Conservation (phyloP, 495 filamentous ascomycete species). For the Lichenothelia convexa region DNA sequence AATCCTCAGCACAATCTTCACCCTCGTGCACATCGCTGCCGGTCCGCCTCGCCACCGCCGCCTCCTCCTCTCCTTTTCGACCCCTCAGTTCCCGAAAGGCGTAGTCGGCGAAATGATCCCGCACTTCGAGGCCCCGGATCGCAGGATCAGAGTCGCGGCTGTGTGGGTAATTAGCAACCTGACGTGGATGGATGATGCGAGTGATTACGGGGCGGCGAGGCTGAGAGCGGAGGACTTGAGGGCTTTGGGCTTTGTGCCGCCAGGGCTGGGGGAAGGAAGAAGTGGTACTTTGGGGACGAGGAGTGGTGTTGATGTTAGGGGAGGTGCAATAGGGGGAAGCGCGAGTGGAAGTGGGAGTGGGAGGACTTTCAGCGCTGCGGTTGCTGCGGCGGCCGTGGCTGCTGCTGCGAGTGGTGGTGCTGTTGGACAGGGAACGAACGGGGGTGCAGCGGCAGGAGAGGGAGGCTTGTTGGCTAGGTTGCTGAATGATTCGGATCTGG, state of each 20-base stretch:
- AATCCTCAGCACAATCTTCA: constrained; percentile 50
- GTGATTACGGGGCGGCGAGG: constrained; percentile 39
- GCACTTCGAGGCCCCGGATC: constrained; percentile 48
- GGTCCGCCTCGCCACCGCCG: constrained; percentile 58
- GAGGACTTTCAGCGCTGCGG: too few species aligned
- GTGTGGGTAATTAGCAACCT: constrained; percentile 73
- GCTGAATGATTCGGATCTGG: constrained; percentile 56
- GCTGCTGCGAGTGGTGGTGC: too few species aligned
- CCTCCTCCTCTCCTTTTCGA: constrained; percentile 46
- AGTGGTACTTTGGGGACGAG: too few species aligned
- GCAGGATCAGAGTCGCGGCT: constrained; percentile 52
- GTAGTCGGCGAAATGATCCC: constrained; percentile 30
- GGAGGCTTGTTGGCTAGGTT: too few species aligned
- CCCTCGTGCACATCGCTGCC: constrained; percentile 74
- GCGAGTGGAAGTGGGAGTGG: too few species aligned
- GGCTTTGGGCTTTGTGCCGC: constrained; percentile 50
- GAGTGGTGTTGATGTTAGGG: constrained; percentile 19
- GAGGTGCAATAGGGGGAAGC: too few species aligned
- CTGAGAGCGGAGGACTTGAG: constrained; percentile 48
- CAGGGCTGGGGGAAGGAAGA: too few species aligned
- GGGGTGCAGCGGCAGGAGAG: too few species aligned
- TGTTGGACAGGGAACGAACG: too few species aligned
- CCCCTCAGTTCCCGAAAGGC: too few species aligned
- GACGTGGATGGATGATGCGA: constrained; percentile 55
- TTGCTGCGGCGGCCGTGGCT: too few species aligned